Conservation (phyloP, 805 yeast genomes). For the Sungouiella thailandica region DNA sequence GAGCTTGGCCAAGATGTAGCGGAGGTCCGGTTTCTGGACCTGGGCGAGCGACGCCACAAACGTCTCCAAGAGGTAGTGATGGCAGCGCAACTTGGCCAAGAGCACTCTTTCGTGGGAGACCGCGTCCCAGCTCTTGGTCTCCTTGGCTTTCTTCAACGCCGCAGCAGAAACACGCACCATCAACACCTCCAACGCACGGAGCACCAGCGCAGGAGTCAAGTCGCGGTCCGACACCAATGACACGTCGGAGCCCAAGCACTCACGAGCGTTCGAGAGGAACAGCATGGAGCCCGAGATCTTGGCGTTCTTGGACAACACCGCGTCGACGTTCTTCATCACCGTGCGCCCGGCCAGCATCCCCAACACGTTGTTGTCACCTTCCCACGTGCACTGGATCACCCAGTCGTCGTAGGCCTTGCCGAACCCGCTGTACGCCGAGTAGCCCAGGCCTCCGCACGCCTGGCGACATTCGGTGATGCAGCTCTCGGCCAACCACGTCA, state of each 20-base stretch:
- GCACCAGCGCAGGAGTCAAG: conserved; percentile 14
- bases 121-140: conserved; percentile 29
- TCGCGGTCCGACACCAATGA: conserved; percentile 10
- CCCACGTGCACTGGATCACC: conserved; percentile 48
- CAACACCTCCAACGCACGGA: conserved; percentile 28
- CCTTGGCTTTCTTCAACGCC: conserved; percentile 24
- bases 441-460: conserved; percentile 46
- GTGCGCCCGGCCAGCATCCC: conserved; percentile 39
- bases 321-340: conserved; percentile 27
- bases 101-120: conserved; percentile 34
- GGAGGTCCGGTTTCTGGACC: conserved; percentile 21
- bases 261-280: conserved; percentile 12
- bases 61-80: conserved; percentile 35
- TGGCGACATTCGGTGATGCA: conserved; percentile 40
- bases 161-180: conserved; percentile 31
- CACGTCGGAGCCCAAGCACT: conserved; percentile 2
- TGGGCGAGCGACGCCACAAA: conserved; percentile 20
- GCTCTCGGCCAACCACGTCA: conserved; percentile 41
- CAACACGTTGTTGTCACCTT: conserved; percentile 44
- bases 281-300: conserved; percentile 10
- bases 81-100: conserved; percentile 40
- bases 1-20: conserved; percentile 23
- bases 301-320: conserved; percentile 16
- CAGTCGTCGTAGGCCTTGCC: conserved; percentile 43
- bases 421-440: conserved; percentile 40